Base-by-base conservation (phyloP, 2,329 filamentous ascomycete species). In the Paecilomyces sp. region DNA sequence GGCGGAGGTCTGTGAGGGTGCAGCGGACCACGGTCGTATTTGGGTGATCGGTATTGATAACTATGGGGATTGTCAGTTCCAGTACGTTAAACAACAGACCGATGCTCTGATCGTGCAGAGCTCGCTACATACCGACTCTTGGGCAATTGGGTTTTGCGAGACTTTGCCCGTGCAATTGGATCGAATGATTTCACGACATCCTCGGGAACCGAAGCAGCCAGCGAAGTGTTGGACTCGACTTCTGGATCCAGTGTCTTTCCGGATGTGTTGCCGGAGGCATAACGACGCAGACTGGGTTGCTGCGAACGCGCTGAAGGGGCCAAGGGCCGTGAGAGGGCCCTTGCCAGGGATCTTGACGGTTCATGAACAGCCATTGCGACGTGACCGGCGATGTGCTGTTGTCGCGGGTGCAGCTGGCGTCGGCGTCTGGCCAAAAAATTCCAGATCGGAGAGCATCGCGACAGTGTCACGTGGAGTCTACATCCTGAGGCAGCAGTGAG, bases 21-120 rank as follows among this genome's bases (percentile, higher is more conserved):
- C 25, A 97, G 83, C 64, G 92, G 92, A 59, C 94, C 94, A 70
- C 93, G 90, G 76, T 96, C 88, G 83, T 92, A 99, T 79, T 93
- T 94, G 64, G 94, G 94, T 56, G 93, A 88, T 65, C 92, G 91
- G 77, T 89, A 97, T 77, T 96, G 90, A 79, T 97, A 99, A 83
- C 93, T 96, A 63, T 30, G 41, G 41, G 8, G 41, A 18, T 8
- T 47, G 41, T 47, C 41, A 47, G 41, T 9, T 18, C 15, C n/a
- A 15, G 18, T 47, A 8, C 18, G 36, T 15, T 8, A 18, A 5
- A 6, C 58, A 47, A 54, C 36, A 50, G 41, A 36, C 55, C 18
- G 50, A 58, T 36, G 58, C 53, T 47, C 54, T 34, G 25, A 41
- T 24, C 28, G 36, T 22, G 30, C 65, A 47, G 33, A 33, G 30